phyloP scores from a whole-genome alignment of 306 rosid species.

The Cyclanthera cordifolia region DNA sequence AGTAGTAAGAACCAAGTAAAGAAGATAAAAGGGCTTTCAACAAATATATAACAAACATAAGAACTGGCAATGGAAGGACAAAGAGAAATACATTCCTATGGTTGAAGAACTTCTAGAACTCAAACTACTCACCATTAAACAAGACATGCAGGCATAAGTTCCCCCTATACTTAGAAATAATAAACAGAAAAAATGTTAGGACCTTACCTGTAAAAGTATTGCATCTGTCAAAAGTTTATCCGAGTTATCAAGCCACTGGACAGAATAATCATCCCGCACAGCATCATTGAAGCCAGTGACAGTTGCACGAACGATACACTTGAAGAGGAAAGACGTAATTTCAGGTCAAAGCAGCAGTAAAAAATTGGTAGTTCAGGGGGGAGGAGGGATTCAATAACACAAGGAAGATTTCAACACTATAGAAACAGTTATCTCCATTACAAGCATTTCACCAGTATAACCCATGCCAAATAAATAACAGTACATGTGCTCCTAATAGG shows the following conservation, averaged over 20 bases:
- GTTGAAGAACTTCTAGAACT: slow-evolving; percentile 4
- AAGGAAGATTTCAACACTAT: neutral
- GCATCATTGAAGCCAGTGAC: slow-evolving; percentile 38
- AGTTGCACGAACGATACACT: slow-evolving; percentile 80
- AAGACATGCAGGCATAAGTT: neutral
- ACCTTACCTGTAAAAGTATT: slow-evolving; percentile 63
- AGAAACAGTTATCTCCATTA: neutral
- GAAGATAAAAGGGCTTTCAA: slow-evolving; percentile 13
- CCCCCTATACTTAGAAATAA: slow-evolving; percentile 2
- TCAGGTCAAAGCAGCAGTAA: neutral
- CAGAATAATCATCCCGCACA: slow-evolving; percentile 24
- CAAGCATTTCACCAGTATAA: slow-evolving; percentile 1
- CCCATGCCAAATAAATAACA: neutral
- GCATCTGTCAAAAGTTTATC: slow-evolving; percentile 61
- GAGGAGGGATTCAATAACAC: neutral
- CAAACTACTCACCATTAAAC: neutral
- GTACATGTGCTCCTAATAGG: neutral
- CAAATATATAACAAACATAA: slow-evolving; percentile 12
- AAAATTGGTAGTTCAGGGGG: neutral
- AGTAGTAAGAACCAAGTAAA: slow-evolving; percentile 28
- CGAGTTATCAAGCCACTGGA: slow-evolving; percentile 23
- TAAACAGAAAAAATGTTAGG: neutral
- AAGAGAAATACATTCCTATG: neutral
- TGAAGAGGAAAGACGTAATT: slow-evolving; percentile 20
- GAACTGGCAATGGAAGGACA: neutral